A percentile compares a stretch with the other conserved stretches of the same genome.
Conservation (phyloP, 2,329 filamentous ascomycete species). For the Colletotrichum siamense region DNA sequence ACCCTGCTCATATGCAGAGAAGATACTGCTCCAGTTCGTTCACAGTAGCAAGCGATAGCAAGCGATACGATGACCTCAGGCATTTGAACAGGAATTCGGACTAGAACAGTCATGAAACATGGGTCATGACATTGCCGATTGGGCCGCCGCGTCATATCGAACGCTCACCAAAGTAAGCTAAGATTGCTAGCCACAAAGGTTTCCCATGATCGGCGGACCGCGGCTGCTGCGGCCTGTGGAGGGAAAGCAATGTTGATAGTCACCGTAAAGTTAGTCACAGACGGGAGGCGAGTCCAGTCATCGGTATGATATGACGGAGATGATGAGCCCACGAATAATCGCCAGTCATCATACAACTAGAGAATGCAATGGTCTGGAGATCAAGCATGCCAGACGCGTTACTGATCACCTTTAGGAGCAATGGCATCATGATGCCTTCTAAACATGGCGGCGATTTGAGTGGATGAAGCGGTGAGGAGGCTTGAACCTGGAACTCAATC, state of each 20-base stretch:
- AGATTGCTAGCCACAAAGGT: not conserved
- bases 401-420: not conserved
- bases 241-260: not conserved
- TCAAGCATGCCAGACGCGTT: not conserved
- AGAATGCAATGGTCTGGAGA: not conserved
- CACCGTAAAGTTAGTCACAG: not conserved
- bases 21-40: not conserved
- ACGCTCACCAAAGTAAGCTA: not conserved
- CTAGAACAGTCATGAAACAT: not conserved
- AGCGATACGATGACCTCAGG: not conserved
- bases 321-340: not conserved
- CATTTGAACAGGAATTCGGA: not conserved
- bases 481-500: too few species aligned
- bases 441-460: too few species aligned
- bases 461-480: too few species aligned
- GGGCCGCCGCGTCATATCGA: not conserved
- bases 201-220: not conserved
- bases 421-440: not conserved
- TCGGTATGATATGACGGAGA: not conserved
- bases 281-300: not conserved
- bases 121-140: not conserved
- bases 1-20: not conserved
- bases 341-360: not conserved
- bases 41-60: not conserved
- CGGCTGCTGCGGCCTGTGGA: not conserved